Evolutionary conservation across 1,139 yeast genomes (phyloP), one percentile per base, ranked within the genome.

Genomic region (Scheffersomyces insectosa): DNA sequence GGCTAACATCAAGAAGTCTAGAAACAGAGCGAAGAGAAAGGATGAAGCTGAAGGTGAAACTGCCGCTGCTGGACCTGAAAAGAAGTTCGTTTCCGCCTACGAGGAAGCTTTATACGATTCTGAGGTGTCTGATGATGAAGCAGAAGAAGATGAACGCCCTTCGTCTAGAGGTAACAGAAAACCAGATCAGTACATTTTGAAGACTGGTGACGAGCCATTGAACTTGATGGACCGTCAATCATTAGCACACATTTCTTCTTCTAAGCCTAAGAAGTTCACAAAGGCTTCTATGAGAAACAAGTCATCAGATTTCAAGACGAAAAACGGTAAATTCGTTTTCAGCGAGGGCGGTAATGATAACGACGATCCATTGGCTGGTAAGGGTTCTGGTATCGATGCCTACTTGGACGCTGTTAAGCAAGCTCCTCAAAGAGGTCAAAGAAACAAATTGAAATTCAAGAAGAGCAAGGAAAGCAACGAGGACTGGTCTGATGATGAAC

Each of bases 351-450:
- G 25, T 20, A 51, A 47, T 11, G 62, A 59, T n/a, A 76, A 72
- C 5, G 81, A 77, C 38, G 86, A 82, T 62, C 80, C 82, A 41
- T 65, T 82, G 54, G 64, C 68, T n/a, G 58, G 62, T 32, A 62
- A 62, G 44, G 74, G 72, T 10, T 65, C 76, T 6, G 95, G 96
- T 23, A 80, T 91, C 50, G 88, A 88, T 62, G 97, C 97, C 1
- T 93, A 93, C 62, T 80, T 90, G 54, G 97, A 89, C 52, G 99
- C 98, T 10, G 89, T 93, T 33, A 85, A 82, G 63, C 88, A 85
- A 56, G 97, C 93, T 28, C 98, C 99, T 34, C 81, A 88, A 4
- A 84, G 96, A 66, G 97, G 97, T 44, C 97, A 88, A 71, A 83
- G 82, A 71, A 89, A 90, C 66, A 89, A 83, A 71, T 79, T 90